These are phyloP conservation scores for Bolboschoenus planiculmis DNA, from an alignment of 176 grass and related monocot species.

Conservation along the genomic window DNA sequence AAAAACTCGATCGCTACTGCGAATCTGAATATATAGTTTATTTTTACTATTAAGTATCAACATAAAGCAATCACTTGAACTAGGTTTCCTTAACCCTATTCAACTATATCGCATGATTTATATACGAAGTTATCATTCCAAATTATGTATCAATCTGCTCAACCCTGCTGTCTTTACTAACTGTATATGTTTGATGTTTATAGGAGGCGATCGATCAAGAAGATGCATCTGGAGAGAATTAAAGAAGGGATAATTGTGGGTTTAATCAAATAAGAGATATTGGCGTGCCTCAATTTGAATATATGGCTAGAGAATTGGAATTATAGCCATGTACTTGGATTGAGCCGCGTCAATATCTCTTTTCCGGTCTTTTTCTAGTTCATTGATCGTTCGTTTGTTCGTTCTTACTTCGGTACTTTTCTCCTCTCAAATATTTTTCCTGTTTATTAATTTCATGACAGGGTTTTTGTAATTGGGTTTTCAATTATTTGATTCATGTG, in stretches of 20 bases:
- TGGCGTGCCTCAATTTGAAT: conserved; percentile 82
- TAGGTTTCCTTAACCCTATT: background rate
- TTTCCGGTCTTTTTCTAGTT: background rate
- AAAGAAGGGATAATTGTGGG: background rate
- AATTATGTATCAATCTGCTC: background rate
- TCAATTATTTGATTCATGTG: background rate
- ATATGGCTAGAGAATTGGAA: conserved; percentile 25
- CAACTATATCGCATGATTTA: background rate
- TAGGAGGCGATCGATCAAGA: background rate
- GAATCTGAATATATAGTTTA: background rate
- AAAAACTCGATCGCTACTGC: background rate
- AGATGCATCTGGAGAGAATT: background rate
- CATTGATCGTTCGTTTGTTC: background rate
- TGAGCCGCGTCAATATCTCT: conserved; percentile 98
- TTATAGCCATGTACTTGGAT: conserved; percentile 61
- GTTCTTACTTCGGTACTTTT: background rate
- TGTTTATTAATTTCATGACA: too few species aligned
- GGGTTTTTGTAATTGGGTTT: background rate
- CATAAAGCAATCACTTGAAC: background rate
- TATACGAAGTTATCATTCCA: background rate
- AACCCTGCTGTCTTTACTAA: background rate
- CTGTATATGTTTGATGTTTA: background rate
- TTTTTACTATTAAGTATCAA: background rate
- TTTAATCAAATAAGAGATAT: conserved; percentile 57
- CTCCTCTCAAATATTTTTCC: background rate